Evolutionary conservation across 805 yeast species (phyloP).

Genomic region (Kuraishia ogatae): DNA sequence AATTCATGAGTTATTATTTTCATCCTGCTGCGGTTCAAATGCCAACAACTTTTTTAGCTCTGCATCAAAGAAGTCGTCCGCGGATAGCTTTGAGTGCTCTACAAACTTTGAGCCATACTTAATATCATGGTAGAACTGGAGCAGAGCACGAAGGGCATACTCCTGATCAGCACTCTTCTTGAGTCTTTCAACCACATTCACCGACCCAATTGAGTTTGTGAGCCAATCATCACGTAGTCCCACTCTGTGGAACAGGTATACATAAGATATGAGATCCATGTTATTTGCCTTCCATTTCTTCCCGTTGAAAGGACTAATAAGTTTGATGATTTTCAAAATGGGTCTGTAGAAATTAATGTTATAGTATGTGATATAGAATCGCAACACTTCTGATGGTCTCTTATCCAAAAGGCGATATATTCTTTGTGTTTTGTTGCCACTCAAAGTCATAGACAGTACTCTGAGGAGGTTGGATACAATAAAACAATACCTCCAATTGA

Average conservation of each 20-base stretch:
- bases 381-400: slow-evolving; percentile 55
- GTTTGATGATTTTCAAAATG: slow-evolving; percentile 64
- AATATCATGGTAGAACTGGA: slow-evolving; percentile 66
- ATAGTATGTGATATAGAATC: slow-evolving; percentile 49
- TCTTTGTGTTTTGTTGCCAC: slow-evolving; percentile 64
- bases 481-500: slow-evolving; percentile 33
- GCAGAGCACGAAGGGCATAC: slow-evolving; percentile 66
- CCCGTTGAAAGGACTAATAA: slow-evolving; percentile 83
- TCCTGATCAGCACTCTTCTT: slow-evolving; percentile 80
- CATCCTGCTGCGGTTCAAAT: not conserved
- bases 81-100: slow-evolving; percentile 11
- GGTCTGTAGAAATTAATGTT: slow-evolving; percentile 59
- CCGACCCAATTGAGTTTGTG: slow-evolving; percentile 64
- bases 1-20: not conserved
- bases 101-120: slow-evolving; percentile 46
- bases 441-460: slow-evolving; percentile 45
- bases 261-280: slow-evolving; percentile 88
- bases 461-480: slow-evolving; percentile 43
- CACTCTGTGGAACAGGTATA: slow-evolving; percentile 67
- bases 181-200: slow-evolving; percentile 57
- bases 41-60: slow-evolving; percentile 23
- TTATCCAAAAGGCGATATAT: slow-evolving; percentile 52
- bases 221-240: slow-evolving; percentile 83
- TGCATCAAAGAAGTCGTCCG: slow-evolving; percentile 30
- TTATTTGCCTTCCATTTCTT: slow-evolving; percentile 89